Evolutionary conservation across 2,329 filamentous ascomycete genomes (phyloP).

Genomic region (Mariannaea sp.): DNA sequence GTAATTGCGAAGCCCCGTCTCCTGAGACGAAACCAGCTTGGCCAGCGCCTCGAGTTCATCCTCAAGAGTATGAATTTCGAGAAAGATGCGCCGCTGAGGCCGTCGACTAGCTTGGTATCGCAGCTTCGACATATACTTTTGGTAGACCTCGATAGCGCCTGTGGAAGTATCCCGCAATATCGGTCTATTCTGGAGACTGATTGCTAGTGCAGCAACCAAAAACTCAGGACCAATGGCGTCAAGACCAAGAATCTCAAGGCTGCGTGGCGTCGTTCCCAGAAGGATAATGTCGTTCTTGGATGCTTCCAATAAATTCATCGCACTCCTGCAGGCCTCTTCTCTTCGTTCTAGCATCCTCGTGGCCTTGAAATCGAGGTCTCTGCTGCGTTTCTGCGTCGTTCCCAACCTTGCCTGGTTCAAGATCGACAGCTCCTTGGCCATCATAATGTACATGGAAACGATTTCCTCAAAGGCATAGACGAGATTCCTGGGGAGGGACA

Average conservation of each 20-base stretch:
- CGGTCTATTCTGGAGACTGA: neutral
- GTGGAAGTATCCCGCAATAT: neutral
- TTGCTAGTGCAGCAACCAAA: neutral
- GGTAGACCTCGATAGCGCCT: neutral
- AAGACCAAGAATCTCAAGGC: neutral
- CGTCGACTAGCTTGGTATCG: neutral
- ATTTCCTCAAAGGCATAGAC: neutral
- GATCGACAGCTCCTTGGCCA: neutral
- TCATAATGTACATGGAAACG: neutral
- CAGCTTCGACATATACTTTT: neutral
- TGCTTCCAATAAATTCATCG: neutral
- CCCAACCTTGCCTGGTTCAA: neutral
- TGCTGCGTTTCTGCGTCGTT: neutral
- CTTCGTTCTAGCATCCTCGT: neutral
- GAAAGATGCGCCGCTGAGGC: neutral
- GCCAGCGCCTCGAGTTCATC: neutral
- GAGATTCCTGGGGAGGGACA: neutral
- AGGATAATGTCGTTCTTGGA: neutral
- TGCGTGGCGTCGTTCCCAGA: neutral
- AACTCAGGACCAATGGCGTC: neutral
- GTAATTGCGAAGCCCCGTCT: neutral
- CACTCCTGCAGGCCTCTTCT: neutral
- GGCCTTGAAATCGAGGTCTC: neutral
- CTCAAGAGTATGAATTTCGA: neutral
- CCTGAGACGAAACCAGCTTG: neutral